These are phyloP conservation scores for Phytopythium delawarense DNA, from an alignment of 352 stramenopile genomes.

Conservation along the genomic window DNA sequence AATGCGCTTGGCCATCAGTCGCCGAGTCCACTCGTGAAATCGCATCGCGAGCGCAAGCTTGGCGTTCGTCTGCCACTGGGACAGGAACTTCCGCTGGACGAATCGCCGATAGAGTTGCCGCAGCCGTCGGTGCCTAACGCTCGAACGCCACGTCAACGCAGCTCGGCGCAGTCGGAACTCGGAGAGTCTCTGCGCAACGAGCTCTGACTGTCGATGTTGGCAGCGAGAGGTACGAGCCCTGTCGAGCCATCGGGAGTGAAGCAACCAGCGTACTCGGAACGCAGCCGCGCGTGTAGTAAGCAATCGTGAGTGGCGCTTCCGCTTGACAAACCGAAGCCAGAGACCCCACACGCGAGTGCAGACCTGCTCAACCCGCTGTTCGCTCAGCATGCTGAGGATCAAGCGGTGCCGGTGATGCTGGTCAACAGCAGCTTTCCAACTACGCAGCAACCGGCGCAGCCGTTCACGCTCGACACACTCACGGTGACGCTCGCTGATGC, in stretches of 20 bases:
- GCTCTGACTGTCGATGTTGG: conserved; percentile 3
- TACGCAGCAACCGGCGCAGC: conserved; percentile 4
- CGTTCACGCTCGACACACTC: conserved; percentile 7
- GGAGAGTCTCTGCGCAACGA: conserved; percentile 10
- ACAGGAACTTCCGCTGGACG: conserved; percentile 33
- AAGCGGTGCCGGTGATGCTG: conserved; percentile 13
- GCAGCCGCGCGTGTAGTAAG: background rate
- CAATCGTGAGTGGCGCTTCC: background rate
- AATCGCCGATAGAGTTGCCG: conserved; percentile 21
- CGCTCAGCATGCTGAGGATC: conserved; percentile 11
- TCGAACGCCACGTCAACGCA: conserved; percentile 21
- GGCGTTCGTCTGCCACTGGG: conserved; percentile 23
- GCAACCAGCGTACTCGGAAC: background rate
- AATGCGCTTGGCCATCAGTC: conserved; percentile 21
- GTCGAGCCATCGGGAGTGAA: background rate
- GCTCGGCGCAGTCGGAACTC: conserved; percentile 9
- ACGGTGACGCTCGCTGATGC: conserved; percentile 3
- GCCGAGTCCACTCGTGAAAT: conserved; percentile 24
- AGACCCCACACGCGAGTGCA: conserved; percentile 5
- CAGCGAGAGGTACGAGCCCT: background rate
- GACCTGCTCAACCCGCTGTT: conserved; percentile 2
- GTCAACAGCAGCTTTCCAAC: conserved; percentile 13
- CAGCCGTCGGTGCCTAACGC: conserved; percentile 6
- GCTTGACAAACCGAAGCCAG: conserved; percentile 9
- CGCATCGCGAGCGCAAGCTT: conserved; percentile 27